Conservation (phyloP, 2,329 filamentous ascomycete species). For the Pestalotiopsis sp. region DNA sequence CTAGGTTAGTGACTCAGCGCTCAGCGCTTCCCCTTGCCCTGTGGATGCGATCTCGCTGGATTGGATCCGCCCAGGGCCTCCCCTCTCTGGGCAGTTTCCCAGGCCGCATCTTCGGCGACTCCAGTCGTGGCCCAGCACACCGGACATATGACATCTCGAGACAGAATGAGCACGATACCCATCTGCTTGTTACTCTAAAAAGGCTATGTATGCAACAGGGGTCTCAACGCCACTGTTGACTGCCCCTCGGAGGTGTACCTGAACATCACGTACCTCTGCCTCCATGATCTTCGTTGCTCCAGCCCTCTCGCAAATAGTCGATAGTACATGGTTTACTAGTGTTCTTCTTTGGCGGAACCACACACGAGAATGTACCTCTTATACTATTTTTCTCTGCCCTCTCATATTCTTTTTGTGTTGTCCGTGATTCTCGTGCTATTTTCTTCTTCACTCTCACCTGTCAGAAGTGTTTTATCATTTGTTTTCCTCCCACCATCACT, state of each 20-base stretch:
- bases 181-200: slow-evolving; percentile 29
- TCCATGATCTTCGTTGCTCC: slow-evolving; percentile 20
- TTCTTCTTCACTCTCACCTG: neutral
- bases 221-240: slow-evolving; percentile 34
- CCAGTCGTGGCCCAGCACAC: slow-evolving; percentile 27
- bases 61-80: slow-evolving; percentile 19
- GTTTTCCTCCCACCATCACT: slow-evolving; percentile 22
- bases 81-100: slow-evolving; percentile 19
- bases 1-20: slow-evolving; percentile 24
- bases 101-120: slow-evolving; percentile 34
- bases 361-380: slow-evolving; percentile 20
- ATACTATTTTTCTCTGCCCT: slow-evolving; percentile 21
- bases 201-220: slow-evolving; percentile 28
- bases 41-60: slow-evolving; percentile 8
- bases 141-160: slow-evolving; percentile 17
- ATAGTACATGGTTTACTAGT: slow-evolving; percentile 25
- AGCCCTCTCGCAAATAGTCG: slow-evolving; percentile 11
- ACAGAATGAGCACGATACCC: neutral
- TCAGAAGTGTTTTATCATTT: slow-evolving; percentile 7
- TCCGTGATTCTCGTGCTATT: slow-evolving; percentile 13
- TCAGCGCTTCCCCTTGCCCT: slow-evolving; percentile 1
- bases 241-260: slow-evolving; percentile 22
- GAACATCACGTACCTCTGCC: slow-evolving; percentile 22
- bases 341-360: slow-evolving; percentile 22
- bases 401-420: slow-evolving; percentile 16